These are phyloP conservation scores for Herpetospermum pedunculosum DNA, from an alignment of 306 rosid genomes.

Conservation along the genomic window DNA sequence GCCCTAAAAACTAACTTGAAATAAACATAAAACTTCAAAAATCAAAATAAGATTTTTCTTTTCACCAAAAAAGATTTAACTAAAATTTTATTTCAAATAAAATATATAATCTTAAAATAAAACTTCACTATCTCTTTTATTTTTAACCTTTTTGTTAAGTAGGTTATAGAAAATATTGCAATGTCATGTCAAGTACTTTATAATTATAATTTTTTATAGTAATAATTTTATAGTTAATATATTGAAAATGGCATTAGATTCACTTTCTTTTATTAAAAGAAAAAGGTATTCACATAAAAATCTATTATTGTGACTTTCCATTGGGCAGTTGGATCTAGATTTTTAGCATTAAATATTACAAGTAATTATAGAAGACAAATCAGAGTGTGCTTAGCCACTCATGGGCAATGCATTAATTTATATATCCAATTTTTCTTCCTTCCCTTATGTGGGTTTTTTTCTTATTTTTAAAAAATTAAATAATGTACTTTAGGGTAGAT, in stretches of 20 bases:
- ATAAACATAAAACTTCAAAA: no score
- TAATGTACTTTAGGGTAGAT: neutral
- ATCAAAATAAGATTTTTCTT: no score
- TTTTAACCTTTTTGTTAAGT: no score
- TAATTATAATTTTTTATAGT: no score
- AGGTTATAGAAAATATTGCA: no score
- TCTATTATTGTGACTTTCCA: neutral
- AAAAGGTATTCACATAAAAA: neutral
- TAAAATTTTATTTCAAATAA: no score
- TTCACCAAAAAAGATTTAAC: no score
- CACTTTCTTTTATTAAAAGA: neutral
- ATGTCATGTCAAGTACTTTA: no score
- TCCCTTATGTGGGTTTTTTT: neutral
- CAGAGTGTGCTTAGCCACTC: neutral
- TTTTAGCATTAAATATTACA: constrained; percentile 1
- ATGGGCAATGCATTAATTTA: neutral
- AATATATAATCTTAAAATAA: no score
- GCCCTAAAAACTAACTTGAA: no score
- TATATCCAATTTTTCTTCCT: neutral
- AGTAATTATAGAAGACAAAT: neutral
- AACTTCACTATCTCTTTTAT: no score
- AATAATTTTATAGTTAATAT: no score
- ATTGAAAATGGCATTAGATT: neutral
- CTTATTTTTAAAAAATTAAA: neutral
- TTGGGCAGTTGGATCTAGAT: constrained; percentile 6